Base-by-base conservation (phyloP, 441 rosid species). In the Populus hybrid region DNA sequence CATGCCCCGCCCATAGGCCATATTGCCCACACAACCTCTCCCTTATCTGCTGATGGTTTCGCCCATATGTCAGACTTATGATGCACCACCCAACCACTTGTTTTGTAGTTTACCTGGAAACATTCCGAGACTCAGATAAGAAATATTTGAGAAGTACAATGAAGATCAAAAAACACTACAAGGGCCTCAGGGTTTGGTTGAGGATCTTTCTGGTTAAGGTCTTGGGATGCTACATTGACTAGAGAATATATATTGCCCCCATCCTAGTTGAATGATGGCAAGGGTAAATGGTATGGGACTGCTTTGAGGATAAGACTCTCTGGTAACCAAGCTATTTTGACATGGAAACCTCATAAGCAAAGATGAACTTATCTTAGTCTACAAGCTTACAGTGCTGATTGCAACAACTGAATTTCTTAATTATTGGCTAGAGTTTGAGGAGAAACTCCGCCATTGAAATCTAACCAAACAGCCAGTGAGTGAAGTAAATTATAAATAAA, bases 1-100 rank as follows among this genome's bases (percentile, higher is more conserved):
- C 95, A 91, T 28, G 95, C 91, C 74, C 93, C 95, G 18, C 90
- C 93, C 92, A 91, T 87, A 26, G 88, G 87, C 93, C 95, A 91
- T 36, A 91, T 12, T 73, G 91, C 89, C 91, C 88, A 89, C 42
- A 80, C 86, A 74, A 81, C 88, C 6, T 87, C 3, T 35, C 83
- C 83, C 45, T 35, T 74, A 81, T 82, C 87, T 16, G 91, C 86
- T 21, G 95, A 90, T 75, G 95, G 75, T 82, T 90, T 91, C 29
- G 95, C 95, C 95, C 95, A 91, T 76, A 90, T 84, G 77, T 91
- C 95, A 28, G 90, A 74, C 70, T 76, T 82, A 64, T 90, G 92
- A 86, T 91, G 95, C 36, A 71, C 77, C 72, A 90, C 95, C 95
- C 95, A 91, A 56, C 93, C 93, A 70, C 74, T 83, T 67, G 90